A percentile compares a stretch with the other conserved stretches of the same genome.
These are phyloP conservation scores for Henckelia pumila DNA, from an alignment of 257 asterid species.

Conservation along the genomic window DNA sequence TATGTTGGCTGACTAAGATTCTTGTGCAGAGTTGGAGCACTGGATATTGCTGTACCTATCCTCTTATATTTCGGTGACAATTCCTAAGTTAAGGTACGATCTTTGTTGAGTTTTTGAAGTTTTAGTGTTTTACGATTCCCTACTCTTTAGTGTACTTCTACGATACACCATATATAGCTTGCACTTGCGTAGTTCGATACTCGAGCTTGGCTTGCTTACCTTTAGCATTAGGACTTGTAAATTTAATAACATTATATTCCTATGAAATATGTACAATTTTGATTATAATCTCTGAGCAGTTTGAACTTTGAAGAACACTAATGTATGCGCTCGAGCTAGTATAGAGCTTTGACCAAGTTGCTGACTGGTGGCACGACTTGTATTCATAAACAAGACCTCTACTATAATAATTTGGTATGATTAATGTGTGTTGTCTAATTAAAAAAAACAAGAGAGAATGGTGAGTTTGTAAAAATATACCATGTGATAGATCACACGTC, in stretches of 20 bases:
- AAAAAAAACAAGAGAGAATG: too few relatives aligned
- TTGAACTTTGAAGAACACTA: not conserved
- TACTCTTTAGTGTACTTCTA: not conserved
- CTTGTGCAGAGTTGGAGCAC: conserved; percentile 88
- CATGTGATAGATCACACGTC: too few relatives aligned
- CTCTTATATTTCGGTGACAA: conserved; percentile 69
- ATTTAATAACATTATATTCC: not conserved
- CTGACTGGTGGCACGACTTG: not conserved
- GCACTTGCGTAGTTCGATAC: not conserved
- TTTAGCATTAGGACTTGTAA: not conserved
- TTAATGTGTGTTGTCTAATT: not conserved
- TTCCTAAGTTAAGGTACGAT: conserved; percentile 47
- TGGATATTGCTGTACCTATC: conserved; percentile 96
- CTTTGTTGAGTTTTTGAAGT: not conserved
- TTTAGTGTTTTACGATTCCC: not conserved
- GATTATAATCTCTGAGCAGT: not conserved
- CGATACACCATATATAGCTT: not conserved
- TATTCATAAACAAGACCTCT: not conserved
- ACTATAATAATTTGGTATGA: not conserved
- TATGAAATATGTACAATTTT: too few relatives aligned
- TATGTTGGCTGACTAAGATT: conserved; percentile 22
- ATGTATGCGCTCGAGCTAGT: not conserved
- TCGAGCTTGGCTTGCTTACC: not conserved
- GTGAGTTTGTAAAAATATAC: too few relatives aligned
- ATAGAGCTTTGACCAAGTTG: not conserved